A percentile compares a stretch with the other conserved stretches of the same genome.
Conservation (phyloP, 1,284 basidiomycete species). For the Coriolopsis trogii region DNA sequence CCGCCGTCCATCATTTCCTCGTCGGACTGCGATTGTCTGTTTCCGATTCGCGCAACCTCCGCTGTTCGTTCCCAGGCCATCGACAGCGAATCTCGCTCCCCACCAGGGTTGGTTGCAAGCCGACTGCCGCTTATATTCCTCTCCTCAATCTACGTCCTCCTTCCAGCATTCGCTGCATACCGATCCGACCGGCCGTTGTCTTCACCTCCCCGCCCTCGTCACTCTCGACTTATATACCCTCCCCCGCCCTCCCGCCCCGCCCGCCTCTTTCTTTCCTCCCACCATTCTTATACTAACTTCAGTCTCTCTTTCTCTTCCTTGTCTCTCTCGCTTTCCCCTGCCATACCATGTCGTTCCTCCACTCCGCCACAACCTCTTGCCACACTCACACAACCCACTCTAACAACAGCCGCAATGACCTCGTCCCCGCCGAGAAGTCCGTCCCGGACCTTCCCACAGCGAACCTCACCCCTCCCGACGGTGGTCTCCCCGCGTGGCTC, state of each 20-base stretch:
- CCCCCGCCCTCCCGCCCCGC: neutral
- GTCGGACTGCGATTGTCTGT: too few species aligned
- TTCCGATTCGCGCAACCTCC: too few species aligned
- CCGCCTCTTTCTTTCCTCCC: neutral
- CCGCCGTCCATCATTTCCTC: too few species aligned
- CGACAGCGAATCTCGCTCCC: too few species aligned
- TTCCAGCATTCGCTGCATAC: too few species aligned
- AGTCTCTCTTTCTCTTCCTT: neutral
- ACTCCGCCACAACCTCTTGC: neutral
- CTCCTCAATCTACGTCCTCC: too few species aligned
- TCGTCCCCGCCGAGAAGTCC: slow-evolving; percentile 17
- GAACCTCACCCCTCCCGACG: slow-evolving; percentile 12
- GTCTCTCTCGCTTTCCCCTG: neutral
- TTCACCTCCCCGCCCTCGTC: too few species aligned
- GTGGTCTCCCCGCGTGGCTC: slow-evolving; percentile 19
- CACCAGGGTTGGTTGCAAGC: too few species aligned
- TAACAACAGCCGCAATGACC: slow-evolving; percentile 15
- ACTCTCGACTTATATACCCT: too few species aligned
- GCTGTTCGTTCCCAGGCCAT: too few species aligned
- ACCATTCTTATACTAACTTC: neutral
- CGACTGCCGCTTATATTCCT: too few species aligned
- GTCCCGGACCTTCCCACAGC: neutral
- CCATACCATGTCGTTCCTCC: neutral
- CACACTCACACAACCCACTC: slow-evolving; percentile 15
- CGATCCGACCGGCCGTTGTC: too few species aligned